A percentile compares a stretch with the other conserved stretches of the same genome.
Evolutionary conservation across 1,139 yeast genomes (phyloP).

Genomic region (Kodamaea sp.): DNA sequence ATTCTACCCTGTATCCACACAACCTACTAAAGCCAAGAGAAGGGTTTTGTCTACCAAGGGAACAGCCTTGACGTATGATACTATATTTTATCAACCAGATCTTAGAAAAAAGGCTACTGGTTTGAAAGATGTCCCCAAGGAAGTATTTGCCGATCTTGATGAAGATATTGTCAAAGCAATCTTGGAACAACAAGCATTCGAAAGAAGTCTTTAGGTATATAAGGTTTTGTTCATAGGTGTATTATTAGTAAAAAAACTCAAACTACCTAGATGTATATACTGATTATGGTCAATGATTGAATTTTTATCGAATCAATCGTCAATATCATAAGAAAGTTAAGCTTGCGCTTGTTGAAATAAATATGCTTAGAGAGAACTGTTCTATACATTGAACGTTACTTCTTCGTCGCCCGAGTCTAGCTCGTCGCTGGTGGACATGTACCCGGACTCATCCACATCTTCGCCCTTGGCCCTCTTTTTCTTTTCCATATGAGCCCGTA

Average conservation of each 20-base stretch:
- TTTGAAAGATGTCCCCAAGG: conserved; percentile 55
- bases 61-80: conserved; percentile 38
- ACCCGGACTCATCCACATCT: conserved; percentile 19
- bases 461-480: conserved; percentile 25
- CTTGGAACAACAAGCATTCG: conserved; percentile 61
- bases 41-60: conserved; percentile 24
- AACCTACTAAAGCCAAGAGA: conserved; percentile 52
- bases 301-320: too few species aligned
- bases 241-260: conserved; percentile 8
- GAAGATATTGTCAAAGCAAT: conserved; percentile 64
- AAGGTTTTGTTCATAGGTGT: conserved; percentile 8
- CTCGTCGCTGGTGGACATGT: conserved; percentile 16
- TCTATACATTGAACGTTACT: conserved; percentile 14
- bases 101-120: conserved; percentile 59
- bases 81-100: conserved; percentile 50
- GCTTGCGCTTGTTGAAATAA: conserved; percentile 1
- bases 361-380: not conserved
- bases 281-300: too few species aligned
- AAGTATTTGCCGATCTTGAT: conserved; percentile 58
- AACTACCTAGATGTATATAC: too few species aligned
- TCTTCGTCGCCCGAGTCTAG: conserved; percentile 32
- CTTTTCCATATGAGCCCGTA: conserved; percentile 50
- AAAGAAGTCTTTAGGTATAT: conserved; percentile 22
- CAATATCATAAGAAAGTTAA: too few species aligned
- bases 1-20: conserved; percentile 75